Evolutionary conservation across 129 eudicot species (phyloP).

Genomic region (Pulicaria dysenterica): DNA sequence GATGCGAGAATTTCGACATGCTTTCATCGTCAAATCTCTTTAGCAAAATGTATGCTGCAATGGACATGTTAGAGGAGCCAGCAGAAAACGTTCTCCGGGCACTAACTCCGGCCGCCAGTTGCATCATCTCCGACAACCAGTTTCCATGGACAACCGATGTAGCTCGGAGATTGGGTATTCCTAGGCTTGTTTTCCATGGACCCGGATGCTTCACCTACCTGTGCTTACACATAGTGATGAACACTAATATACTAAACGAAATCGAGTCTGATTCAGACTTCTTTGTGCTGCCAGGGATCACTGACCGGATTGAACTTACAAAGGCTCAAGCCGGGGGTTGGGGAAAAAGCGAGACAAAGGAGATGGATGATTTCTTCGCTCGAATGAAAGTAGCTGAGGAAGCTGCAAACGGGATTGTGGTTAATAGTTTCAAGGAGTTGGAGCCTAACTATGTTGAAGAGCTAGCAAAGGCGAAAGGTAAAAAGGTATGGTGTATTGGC

Average conservation of each 20-base stretch:
- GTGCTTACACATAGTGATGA: constrained; percentile 33
- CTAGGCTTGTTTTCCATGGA: constrained; percentile 60
- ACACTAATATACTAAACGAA: constrained; percentile 3
- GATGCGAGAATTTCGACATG: constrained; percentile 62
- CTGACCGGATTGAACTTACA: constrained; percentile 37
- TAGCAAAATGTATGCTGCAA: constrained; percentile 40
- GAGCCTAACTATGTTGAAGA: constrained; percentile 50
- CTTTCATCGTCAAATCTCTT: constrained; percentile 40
- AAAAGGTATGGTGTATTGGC: constrained; percentile 65
- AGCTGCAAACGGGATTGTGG: constrained; percentile 49
- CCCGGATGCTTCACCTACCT: constrained; percentile 55
- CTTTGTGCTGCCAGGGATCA: constrained; percentile 35
- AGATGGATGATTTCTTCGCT: constrained; percentile 31
- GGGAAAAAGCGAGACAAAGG: constrained; percentile 27
- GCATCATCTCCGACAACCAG: constrained; percentile 57
- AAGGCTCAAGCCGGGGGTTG: constrained; percentile 37
- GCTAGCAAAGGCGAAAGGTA: constrained; percentile 35
- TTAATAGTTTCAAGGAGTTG: constrained; percentile 61
- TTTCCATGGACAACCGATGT: constrained; percentile 57
- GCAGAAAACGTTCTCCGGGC: constrained; percentile 34
- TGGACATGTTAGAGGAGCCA: constrained; percentile 42
- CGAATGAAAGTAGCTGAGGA: constrained; percentile 34
- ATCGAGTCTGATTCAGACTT: constrained; percentile 36
- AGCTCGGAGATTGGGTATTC: constrained; percentile 45
- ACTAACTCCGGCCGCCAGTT: constrained; percentile 45